These are phyloP conservation scores for Citrus sinensis DNA, from an alignment of 345 rosid species.

Conservation along the genomic window DNA sequence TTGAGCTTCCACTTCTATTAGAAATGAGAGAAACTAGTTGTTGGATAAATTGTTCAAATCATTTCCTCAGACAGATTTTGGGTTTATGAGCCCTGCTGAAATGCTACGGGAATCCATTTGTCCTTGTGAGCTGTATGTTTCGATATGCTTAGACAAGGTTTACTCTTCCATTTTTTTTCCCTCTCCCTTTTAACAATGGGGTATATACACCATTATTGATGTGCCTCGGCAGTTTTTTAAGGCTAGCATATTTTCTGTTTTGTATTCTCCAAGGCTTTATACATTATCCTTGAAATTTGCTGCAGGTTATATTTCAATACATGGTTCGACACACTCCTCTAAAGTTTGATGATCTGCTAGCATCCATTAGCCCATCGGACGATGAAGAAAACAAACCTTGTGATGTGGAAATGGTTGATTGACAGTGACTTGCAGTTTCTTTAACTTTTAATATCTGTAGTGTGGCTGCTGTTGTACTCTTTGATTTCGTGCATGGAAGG, in stretches of 20 bases:
- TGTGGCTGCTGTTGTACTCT: neutral
- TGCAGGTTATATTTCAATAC: constrained; percentile 84
- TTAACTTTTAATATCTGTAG: neutral
- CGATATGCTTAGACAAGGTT: neutral
- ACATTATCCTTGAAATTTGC: constrained; percentile 5
- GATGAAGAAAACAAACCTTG: constrained; percentile 41
- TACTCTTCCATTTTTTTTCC: neutral
- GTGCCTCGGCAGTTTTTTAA: neutral
- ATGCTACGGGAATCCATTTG: neutral
- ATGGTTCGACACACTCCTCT: constrained; percentile 71
- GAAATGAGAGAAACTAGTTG: neutral
- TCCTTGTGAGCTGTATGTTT: neutral
- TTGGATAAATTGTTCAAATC: no score
- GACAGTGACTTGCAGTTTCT: constrained; percentile 12
- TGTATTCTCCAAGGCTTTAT: neutral
- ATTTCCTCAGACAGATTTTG: no score
- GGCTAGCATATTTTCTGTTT: neutral
- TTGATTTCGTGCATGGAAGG: neutral
- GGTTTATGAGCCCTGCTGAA: neutral
- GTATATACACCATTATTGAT: neutral
- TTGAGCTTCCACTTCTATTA: neutral
- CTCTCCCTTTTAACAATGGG: neutral
- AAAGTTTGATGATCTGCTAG: constrained; percentile 68
- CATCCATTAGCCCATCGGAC: constrained; percentile 41
- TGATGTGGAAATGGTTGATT: constrained; percentile 74